Evolutionary conservation across 768 basidiomycete species (phyloP).

Genomic region (Mycena metata): DNA sequence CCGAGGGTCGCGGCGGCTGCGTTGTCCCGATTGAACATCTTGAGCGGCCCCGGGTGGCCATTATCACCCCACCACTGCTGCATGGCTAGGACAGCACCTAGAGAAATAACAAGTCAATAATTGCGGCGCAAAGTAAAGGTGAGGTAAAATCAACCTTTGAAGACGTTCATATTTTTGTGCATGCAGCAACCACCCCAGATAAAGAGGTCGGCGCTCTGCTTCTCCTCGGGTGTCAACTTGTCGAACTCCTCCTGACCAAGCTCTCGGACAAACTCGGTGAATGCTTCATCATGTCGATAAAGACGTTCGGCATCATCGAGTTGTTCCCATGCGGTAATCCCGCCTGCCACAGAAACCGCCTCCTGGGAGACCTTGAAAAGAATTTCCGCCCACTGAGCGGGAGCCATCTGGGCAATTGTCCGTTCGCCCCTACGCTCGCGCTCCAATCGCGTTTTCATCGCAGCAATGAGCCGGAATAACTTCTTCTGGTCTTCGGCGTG

Average conservation of each 20-base stretch:
- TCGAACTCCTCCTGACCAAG: constrained; percentile 3
- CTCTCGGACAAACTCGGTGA: constrained; percentile 26
- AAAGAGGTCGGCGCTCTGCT: constrained; percentile 9
- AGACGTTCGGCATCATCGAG: constrained; percentile 30
- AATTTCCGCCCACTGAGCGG: constrained; percentile 1
- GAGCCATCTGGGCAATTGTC: constrained; percentile 4
- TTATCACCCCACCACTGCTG: constrained; percentile 33
- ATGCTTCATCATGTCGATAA: not conserved
- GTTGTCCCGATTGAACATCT: constrained; percentile 41
- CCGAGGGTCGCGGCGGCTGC: constrained; percentile 19
- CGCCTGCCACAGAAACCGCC: constrained; percentile 1
- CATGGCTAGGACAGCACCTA: constrained; percentile 23
- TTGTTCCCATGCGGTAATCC: constrained; percentile 24
- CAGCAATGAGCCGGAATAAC: not conserved
- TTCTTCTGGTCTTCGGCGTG: too few species aligned
- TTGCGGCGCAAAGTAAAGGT: too few species aligned
- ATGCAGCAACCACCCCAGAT: constrained; percentile 31
- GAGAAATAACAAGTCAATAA: too few species aligned
- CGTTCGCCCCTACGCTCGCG: constrained; percentile 11
- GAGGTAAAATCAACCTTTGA: constrained; percentile 39
- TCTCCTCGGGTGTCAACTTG: not conserved
- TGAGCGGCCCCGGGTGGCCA: constrained; percentile 37
- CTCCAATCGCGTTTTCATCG: constrained; percentile 5
- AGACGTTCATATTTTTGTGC: constrained; percentile 46
- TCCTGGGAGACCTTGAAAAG: not conserved